Conservation (phyloP, 164 flowering plant genomes). For the Liriodendron chinense region DNA sequence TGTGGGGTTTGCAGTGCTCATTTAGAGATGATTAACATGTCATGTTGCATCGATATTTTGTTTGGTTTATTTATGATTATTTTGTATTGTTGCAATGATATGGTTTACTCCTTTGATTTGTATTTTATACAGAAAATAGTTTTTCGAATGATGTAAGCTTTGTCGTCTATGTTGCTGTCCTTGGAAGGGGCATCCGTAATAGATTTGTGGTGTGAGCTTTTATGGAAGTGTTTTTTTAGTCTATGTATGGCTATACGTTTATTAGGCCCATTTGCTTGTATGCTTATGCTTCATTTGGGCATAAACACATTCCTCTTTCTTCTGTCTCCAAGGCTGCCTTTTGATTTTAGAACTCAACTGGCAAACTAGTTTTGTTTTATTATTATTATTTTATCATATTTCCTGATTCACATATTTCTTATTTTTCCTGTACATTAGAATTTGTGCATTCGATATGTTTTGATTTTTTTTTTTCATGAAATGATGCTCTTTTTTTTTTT, state of each 20-base stretch:
- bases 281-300: background rate
- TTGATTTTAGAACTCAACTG: background rate
- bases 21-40: background rate
- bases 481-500: background rate
- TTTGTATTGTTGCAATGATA: background rate
- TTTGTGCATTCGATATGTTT: background rate
- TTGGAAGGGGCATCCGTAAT: background rate
- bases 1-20: background rate
- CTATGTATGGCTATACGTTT: background rate
- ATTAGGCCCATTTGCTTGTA: background rate
- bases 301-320: background rate
- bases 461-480: background rate
- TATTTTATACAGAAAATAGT: background rate
- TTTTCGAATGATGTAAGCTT: too few species aligned
- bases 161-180: background rate
- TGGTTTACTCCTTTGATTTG: background rate
- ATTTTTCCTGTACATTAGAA: too few species aligned
- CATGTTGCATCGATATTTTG: background rate
- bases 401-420: too few species aligned
- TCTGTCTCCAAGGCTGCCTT: background rate
- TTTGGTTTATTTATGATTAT: background rate
- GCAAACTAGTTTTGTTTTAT: background rate
- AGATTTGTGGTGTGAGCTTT: background rate
- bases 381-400: background rate
- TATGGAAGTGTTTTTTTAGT: background rate